These are phyloP conservation scores for Chloromonas sp. DNA, from an alignment of 163 green algal genomes.

Conservation along the genomic window DNA sequence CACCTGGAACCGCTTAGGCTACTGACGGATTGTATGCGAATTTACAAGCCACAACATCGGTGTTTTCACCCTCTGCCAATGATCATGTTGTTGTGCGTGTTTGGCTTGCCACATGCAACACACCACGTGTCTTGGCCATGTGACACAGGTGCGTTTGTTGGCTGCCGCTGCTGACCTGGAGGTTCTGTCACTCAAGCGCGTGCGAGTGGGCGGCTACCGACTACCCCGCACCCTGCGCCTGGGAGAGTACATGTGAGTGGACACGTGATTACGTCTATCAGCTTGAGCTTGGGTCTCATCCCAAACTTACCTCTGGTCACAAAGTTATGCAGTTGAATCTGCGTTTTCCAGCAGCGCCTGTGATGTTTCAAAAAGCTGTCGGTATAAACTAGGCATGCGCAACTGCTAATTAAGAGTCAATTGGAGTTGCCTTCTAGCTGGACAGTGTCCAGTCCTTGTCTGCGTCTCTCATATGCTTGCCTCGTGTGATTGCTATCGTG, in stretches of 20 bases:
- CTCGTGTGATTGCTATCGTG: no score
- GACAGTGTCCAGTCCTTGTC: not conserved
- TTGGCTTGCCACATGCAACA: no score
- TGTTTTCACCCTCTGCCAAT: no score
- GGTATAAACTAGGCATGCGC: not conserved
- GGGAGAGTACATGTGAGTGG: constrained; percentile 51
- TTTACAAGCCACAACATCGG: no score
- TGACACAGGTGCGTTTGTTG: constrained; percentile 58
- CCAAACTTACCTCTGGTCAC: not conserved
- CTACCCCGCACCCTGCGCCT: constrained; percentile 58
- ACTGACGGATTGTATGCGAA: no score
- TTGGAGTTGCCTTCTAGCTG: not conserved
- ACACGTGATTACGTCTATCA: not conserved
- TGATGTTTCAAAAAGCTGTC: not conserved
- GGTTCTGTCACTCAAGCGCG: constrained; percentile 67
- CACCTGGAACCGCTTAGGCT: no score
- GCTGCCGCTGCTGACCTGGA: constrained; percentile 63
- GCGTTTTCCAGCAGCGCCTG: not conserved
- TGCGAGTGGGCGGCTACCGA: constrained; percentile 73
- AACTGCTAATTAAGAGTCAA: not conserved
- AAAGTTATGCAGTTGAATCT: not conserved
- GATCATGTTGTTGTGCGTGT: no score
- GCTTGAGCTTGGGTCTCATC: not conserved
- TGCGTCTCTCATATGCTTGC: no score
- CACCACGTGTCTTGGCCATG: no score